Evolutionary conservation across 352 stramenopile species (phyloP).

Genomic region (Phytophthora nicotianae): DNA sequence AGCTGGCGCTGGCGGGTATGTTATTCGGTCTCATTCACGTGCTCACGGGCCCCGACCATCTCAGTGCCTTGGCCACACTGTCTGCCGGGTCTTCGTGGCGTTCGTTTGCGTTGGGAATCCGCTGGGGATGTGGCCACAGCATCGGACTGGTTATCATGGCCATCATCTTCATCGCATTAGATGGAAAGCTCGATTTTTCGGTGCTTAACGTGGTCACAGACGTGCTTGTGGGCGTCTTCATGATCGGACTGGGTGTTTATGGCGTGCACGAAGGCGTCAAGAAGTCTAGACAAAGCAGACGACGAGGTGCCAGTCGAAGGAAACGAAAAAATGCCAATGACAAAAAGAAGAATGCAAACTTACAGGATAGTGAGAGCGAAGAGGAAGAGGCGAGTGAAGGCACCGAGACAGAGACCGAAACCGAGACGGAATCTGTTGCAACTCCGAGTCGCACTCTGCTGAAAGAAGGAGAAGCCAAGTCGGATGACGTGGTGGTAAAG

Average conservation of each 20-base stretch:
- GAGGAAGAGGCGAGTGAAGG: conserved; percentile 31
- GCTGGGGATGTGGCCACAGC: conserved; percentile 91
- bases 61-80: conserved; percentile 86
- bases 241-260: conserved; percentile 67
- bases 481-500: conserved; percentile 20
- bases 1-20: conserved; percentile 58
- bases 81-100: conserved; percentile 71
- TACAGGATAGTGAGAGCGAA: conserved; percentile 17
- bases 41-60: conserved; percentile 82
- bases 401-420: conserved; percentile 51
- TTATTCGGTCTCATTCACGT: conserved; percentile 72
- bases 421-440: conserved; percentile 35
- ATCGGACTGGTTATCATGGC: conserved; percentile 83
- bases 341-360: conserved; percentile 17
- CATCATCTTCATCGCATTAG: conserved; percentile 64
- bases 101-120: conserved; percentile 82
- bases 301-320: conserved; percentile 24
- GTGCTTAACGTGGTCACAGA: conserved; percentile 64
- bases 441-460: conserved; percentile 28
- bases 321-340: conserved; percentile 25
- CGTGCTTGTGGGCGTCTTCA: conserved; percentile 68
- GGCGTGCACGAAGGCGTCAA: conserved; percentile 69
- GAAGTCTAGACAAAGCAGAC: conserved; percentile 40
- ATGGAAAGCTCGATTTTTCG: conserved; percentile 59
- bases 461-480: conserved; percentile 11